Conservation (phyloP, 306 rosid species). For the Fragaria ananassa region DNA sequence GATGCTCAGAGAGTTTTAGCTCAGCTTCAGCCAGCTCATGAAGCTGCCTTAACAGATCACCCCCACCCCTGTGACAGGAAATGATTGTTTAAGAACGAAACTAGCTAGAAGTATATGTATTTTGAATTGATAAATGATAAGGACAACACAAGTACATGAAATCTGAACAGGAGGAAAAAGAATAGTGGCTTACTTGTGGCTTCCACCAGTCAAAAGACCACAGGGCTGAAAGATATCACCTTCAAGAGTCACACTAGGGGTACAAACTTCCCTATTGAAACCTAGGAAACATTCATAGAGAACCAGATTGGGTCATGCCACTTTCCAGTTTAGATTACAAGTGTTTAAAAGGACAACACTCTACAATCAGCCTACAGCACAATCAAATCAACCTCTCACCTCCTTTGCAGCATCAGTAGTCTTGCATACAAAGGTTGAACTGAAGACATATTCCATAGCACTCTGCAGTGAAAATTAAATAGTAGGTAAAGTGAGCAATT, state of each 20-base stretch:
- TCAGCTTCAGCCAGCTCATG: constrained; percentile 79
- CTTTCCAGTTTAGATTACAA: constrained; percentile 4
- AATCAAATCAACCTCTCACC: constrained; percentile 40
- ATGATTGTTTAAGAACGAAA: constrained; percentile 16
- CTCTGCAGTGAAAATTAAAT: constrained; percentile 43
- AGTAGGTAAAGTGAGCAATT: neutral
- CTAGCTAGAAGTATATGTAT: constrained; percentile 20
- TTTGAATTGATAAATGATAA: neutral
- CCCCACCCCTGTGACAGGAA: constrained; percentile 72
- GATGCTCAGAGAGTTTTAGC: constrained; percentile 56
- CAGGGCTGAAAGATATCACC: constrained; percentile 96
- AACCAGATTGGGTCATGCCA: constrained; percentile 22
- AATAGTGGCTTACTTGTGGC: constrained; percentile 70
- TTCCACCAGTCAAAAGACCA: constrained; percentile 98
- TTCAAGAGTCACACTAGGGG: constrained; percentile 95
- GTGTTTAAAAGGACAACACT: neutral
- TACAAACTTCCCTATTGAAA: constrained; percentile 63
- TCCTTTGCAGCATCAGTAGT: constrained; percentile 78
- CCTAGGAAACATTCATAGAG: constrained; percentile 49
- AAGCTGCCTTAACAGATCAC: constrained; percentile 78
- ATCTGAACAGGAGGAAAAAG: constrained; percentile 22
- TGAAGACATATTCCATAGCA: constrained; percentile 92
- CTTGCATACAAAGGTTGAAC: constrained; percentile 95
- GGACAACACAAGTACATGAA: constrained; percentile 7
- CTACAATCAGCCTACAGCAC: neutral